A percentile compares a stretch with the other conserved stretches of the same genome.
phyloP scores from a whole-genome alignment of 1,139 yeast species.

The Magnusiomyces ingens region DNA sequence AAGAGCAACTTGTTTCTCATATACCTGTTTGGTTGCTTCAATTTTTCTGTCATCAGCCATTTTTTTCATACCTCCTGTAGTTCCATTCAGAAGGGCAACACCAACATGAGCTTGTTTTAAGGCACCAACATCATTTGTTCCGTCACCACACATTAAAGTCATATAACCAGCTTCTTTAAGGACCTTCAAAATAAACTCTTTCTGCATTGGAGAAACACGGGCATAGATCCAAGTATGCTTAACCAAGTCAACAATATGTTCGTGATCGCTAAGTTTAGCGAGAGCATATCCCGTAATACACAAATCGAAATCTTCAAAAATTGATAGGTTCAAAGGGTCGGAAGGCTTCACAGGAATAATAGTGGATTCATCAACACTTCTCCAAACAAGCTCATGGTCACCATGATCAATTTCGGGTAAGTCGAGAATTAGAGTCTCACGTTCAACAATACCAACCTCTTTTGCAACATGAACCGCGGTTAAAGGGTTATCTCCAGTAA shows the following conservation, averaged over 20 bases:
- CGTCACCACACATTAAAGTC: conserved; percentile 99
- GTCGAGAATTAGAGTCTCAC: conserved; percentile 80
- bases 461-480: conserved; percentile 98
- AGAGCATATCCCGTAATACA: conserved; percentile 95
- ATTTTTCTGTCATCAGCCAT: conserved; percentile 73
- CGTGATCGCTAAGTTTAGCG: conserved; percentile 45
- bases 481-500: conserved; percentile 97
- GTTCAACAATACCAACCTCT: conserved; percentile 80
- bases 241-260: conserved; percentile 62
- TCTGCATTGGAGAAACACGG: conserved; percentile 94
- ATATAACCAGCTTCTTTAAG: conserved; percentile 85
- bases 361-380: conserved; percentile 71
- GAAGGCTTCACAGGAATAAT: conserved; percentile 61
- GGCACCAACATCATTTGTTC: conserved; percentile 99
- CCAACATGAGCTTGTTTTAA: conserved; percentile 97
- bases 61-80: conserved; percentile 89
- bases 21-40: conserved; percentile 59
- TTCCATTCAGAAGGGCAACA: conserved; percentile 93
- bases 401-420: conserved; percentile 51
- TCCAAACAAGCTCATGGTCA: conserved; percentile 68
- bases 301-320: conserved; percentile 68
- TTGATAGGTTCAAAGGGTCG: conserved; percentile 48
- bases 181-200: conserved; percentile 79
- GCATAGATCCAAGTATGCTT: conserved; percentile 96
- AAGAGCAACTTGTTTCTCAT: conserved; percentile 76